Evolutionary conservation across 108 stramenopile species (phyloP).

Genomic region (Stephanodiscus minutulus): DNA sequence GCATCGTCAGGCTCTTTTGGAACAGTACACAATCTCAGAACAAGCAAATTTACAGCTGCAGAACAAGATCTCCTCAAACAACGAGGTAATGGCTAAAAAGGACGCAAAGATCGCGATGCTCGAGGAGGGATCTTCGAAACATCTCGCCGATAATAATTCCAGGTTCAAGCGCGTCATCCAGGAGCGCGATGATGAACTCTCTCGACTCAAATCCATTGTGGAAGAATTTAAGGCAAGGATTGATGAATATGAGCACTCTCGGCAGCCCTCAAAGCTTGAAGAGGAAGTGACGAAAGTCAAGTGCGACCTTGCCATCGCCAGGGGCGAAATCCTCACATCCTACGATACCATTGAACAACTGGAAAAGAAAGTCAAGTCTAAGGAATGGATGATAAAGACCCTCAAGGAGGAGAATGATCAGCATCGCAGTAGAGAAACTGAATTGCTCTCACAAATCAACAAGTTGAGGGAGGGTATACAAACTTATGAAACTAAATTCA

Average conservation of each 20-base stretch:
- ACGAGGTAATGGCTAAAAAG: constrained; percentile 7
- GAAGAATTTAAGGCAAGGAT: constrained; percentile 7
- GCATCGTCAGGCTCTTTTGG: constrained; percentile 7
- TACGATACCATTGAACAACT: constrained; percentile 18
- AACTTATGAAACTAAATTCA: constrained; percentile 30
- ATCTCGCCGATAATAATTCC: constrained; percentile 17
- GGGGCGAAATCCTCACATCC: not conserved
- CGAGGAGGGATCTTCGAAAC: constrained; percentile 22
- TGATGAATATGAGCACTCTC: constrained; percentile 1
- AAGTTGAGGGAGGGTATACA: constrained; percentile 26
- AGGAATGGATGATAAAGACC: constrained; percentile 42
- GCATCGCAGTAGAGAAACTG: constrained; percentile 28
- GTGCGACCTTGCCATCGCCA: constrained; percentile 2
- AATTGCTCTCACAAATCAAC: constrained; percentile 12
- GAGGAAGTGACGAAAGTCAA: constrained; percentile 12
- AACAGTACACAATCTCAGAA: constrained; percentile 22
- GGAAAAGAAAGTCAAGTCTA: constrained; percentile 28
- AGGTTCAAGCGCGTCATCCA: constrained; percentile 11
- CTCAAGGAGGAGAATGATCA: constrained; percentile 34
- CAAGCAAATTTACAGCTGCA: constrained; percentile 16
- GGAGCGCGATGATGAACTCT: constrained; percentile 31
- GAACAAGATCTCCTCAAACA: constrained; percentile 8
- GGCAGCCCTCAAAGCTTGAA: constrained; percentile 6
- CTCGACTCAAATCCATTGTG: constrained; percentile 9
- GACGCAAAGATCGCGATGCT: constrained; percentile 26